phyloP scores from a whole-genome alignment of 2,329 filamentous ascomycete species.

The Sporothrix inflata region DNA sequence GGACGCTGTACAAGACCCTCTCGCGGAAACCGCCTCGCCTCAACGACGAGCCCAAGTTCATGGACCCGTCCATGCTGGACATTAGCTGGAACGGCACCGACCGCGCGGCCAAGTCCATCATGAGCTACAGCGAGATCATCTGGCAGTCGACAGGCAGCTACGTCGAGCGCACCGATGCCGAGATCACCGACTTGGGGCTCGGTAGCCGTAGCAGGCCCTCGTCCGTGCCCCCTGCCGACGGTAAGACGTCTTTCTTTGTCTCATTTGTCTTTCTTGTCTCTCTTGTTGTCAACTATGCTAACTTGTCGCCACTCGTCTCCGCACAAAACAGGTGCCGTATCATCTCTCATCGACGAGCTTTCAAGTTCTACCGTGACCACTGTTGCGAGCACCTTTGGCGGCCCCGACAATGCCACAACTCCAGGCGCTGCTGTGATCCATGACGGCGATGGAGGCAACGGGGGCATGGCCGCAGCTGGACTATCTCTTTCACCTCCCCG shows the following conservation, averaged over 20 bases:
- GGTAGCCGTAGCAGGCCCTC: not conserved
- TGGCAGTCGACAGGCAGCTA: conserved; percentile 12
- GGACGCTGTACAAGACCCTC: conserved; percentile 9
- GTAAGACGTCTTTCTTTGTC: not conserved
- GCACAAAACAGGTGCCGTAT: not conserved
- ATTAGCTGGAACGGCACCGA: conserved; percentile 10
- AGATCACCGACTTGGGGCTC: conserved; percentile 3
- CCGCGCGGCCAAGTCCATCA: conserved; percentile 1
- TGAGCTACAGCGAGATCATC: conserved; percentile 14
- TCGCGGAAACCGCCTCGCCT: not conserved
- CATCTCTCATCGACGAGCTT: conserved; percentile 2
- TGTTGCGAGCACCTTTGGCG: not conserved
- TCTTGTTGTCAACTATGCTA: not conserved
- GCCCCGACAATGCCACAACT: too few species aligned
- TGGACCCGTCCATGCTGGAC: not conserved
- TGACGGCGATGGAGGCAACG: not conserved
- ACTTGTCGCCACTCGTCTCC: not conserved
- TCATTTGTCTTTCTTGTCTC: not conserved
- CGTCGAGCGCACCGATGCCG: conserved; percentile 1
- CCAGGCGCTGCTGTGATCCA: too few species aligned
- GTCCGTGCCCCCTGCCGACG: conserved; percentile 2
- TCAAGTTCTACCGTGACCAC: not conserved
- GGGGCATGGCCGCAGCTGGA: not conserved
- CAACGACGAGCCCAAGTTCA: not conserved
- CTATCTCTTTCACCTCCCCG: not conserved